Base-by-base conservation (phyloP, 768 basidiomycete species). In the Mycena olivaceomarginata region DNA sequence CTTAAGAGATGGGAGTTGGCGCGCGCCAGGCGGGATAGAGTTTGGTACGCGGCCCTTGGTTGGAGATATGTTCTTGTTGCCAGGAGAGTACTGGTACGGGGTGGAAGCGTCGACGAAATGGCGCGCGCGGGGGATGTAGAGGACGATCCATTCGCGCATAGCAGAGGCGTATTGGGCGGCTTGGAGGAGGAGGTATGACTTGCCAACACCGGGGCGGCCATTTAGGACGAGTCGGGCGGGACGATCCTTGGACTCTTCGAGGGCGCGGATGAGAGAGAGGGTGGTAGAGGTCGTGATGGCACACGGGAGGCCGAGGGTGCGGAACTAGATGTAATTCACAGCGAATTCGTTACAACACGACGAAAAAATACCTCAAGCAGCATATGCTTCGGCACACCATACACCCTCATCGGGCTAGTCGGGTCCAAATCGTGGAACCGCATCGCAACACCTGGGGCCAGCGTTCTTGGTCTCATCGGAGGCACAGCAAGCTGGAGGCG, bases 41-140 rank as follows among this genome's bases (percentile, higher is more conserved):
- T 90, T 79, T 93, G 91, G 77, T 89, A 90, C 0, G 95, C 90
- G 63, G 92, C 91, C 5, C 85, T 83, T 4, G 94, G 92, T 79
- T 98, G 97, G 25, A 93, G 85, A 84, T 96, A 98, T 0, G 93
- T 95, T 80, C 90, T 93, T 0, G 95, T 94, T 9, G 93, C 90
- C 25, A 94, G 85, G 80, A n/a, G 97, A 93, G 80, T 98, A 98
- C 9, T 87, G 82, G 81, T 96, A 94, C 3, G 91, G 84, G 0
- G 94, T 94, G 1, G 94, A 93, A 10, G 94, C 95, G 84, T 97
- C 93, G 56, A 97, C 94, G 59, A 96, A 83, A 74, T 85, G 48
- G 20, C 51, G 53, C 1, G 75, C 46, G 85, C 94, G 89, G 4
- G 97, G 96, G 37, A 97, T 90, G 82, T 97, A 98, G 20, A 98